Conservation (phyloP, 495 filamentous ascomycete genomes). For the Wilcoxina mikolae region DNA sequence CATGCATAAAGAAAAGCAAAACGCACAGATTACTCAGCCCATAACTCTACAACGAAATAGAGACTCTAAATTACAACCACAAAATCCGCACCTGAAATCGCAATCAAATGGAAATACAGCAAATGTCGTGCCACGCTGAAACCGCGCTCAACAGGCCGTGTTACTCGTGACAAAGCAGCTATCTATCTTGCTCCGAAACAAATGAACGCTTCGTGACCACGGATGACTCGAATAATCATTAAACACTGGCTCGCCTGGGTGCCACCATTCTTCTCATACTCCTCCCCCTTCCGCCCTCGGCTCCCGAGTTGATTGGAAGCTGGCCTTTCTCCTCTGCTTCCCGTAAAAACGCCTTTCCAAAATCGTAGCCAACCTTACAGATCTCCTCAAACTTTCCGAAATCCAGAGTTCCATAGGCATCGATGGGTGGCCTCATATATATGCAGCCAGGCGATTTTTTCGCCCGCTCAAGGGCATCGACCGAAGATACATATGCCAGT, state of each 20-base stretch:
- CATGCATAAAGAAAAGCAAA: no score
- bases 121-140: no score
- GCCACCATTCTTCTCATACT: slow-evolving; percentile 85
- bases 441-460: slow-evolving; percentile 76
- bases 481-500: slow-evolving; percentile 81
- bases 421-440: slow-evolving; percentile 92
- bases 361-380: slow-evolving; percentile 72
- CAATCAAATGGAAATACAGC: no score
- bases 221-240: no score
- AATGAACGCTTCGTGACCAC: no score
- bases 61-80: no score
- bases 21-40: no score
- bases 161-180: no score
- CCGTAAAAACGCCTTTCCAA: slow-evolving; percentile 62
- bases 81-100: no score
- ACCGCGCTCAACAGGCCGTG: no score
- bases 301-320: slow-evolving; percentile 19
- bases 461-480: slow-evolving; percentile 84
- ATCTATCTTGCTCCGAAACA: no score
- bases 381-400: slow-evolving; percentile 98
- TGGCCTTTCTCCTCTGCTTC: slow-evolving; percentile 57
- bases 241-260: slow-evolving; percentile 82
- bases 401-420: slow-evolving; percentile 82
- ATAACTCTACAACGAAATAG: no score
- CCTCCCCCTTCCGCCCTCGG: slow-evolving; percentile 75